Evolutionary conservation across 495 filamentous ascomycete genomes (phyloP).

Genomic region (Penicillium steckii): DNA sequence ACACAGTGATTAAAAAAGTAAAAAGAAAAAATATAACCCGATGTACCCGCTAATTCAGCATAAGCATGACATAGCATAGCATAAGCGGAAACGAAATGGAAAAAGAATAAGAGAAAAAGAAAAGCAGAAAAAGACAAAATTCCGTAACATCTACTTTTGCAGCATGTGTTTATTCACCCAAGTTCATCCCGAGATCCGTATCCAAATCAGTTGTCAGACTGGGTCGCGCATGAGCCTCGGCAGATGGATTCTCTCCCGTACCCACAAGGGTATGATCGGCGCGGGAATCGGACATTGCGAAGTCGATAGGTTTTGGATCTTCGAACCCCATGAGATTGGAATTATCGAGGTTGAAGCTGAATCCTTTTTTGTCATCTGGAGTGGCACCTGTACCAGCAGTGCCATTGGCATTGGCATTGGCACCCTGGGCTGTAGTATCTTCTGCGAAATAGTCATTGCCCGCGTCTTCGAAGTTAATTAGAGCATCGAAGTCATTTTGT

Average conservation of each 20-base stretch:
- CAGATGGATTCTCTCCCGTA: conserved; percentile 5
- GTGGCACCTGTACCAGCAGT: not conserved
- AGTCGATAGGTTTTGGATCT: conserved; percentile 29
- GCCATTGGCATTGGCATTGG: not conserved
- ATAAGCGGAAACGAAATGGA: conserved; percentile 1
- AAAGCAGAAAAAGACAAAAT: conserved; percentile 2
- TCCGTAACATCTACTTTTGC: not conserved
- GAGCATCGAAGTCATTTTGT: conserved; percentile 48
- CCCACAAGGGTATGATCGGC: conserved; percentile 1
- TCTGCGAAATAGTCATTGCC: conserved; percentile 41
- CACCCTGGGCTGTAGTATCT: conserved; percentile 15
- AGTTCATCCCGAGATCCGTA: conserved; percentile 30
- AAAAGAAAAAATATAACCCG: conserved; percentile 5
- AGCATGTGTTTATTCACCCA: conserved; percentile 17
- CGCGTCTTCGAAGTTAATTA: conserved; percentile 49
- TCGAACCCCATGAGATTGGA: conserved; percentile 33
- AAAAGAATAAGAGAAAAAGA: conserved; percentile 9
- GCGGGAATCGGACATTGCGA: conserved; percentile 19
- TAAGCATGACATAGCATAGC: conserved; percentile 2
- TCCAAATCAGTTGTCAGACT: conserved; percentile 27
- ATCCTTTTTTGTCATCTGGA: conserved; percentile 17
- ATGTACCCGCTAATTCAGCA: conserved; percentile 3
- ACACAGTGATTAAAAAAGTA: conserved; percentile 10
- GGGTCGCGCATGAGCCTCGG: conserved; percentile 18
- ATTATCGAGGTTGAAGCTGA: conserved; percentile 27